Evolutionary conservation across 306 rosid species (phyloP).

Genomic region (Vicia sativa): DNA sequence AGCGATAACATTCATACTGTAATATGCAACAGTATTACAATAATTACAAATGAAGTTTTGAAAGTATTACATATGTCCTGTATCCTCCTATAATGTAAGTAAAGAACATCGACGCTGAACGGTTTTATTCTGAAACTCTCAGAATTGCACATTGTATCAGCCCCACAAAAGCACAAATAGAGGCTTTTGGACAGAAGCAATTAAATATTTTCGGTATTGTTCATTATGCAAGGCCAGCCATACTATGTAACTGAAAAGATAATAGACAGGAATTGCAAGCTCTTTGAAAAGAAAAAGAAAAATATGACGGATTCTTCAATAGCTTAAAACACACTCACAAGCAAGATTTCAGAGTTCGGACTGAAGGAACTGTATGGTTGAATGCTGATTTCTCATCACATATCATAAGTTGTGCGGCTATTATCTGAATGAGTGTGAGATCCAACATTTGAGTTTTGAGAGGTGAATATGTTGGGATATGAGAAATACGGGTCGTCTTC

Average conservation of each 20-base stretch:
- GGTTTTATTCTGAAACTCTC: constrained; percentile 32
- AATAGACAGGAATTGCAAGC: constrained; percentile 26
- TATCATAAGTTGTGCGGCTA: constrained; percentile 47
- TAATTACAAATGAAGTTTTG: constrained; percentile 40
- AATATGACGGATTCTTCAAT: constrained; percentile 21
- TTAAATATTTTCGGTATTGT: constrained; percentile 9
- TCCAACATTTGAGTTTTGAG: constrained; percentile 57
- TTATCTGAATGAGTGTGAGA: constrained; percentile 57
- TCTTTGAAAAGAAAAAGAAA: constrained; percentile 22
- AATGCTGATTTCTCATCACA: constrained; percentile 29
- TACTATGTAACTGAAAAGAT: not conserved
- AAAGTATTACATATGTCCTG: constrained; percentile 19
- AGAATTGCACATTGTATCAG: constrained; percentile 12
- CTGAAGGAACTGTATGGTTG: not conserved
- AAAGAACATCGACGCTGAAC: constrained; percentile 21
- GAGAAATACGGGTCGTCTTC: constrained; percentile 79
- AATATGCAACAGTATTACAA: constrained; percentile 24
- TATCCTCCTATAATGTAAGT: constrained; percentile 14
- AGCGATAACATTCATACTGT: constrained; percentile 8
- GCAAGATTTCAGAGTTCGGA: constrained; percentile 35
- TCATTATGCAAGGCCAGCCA: constrained; percentile 32
- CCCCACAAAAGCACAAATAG: constrained; percentile 22
- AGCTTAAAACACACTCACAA: constrained; percentile 34
- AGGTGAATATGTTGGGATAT: constrained; percentile 75
- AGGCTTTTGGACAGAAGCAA: constrained; percentile 31